A percentile compares a stretch with the other conserved stretches of the same genome.
Evolutionary conservation across 768 basidiomycete genomes (phyloP).

Genomic region (Podaxis carcinomalis): DNA sequence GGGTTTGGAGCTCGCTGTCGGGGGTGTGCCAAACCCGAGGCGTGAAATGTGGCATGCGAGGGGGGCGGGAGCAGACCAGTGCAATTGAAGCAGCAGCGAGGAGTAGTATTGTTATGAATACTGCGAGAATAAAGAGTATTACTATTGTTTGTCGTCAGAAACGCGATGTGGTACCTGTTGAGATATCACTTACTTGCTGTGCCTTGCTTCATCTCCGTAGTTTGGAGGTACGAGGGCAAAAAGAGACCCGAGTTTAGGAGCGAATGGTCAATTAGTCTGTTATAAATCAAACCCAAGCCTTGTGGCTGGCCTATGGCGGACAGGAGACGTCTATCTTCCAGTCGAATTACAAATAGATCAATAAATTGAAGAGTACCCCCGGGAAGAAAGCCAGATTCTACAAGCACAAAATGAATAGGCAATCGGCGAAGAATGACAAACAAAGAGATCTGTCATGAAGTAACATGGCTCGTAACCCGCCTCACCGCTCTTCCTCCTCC

Average conservation of each 20-base stretch:
- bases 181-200: constrained; percentile 1
- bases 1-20: background rate
- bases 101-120: constrained; percentile 1
- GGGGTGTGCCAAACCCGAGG: constrained; percentile 10
- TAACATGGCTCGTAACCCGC: background rate
- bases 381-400: background rate
- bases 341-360: background rate
- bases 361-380: background rate
- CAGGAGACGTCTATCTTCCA: background rate
- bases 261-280: background rate
- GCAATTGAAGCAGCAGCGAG: background rate
- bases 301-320: background rate
- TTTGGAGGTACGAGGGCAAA: background rate
- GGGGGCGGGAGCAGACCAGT: constrained; percentile 5
- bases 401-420: background rate
- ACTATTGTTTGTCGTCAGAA: background rate
- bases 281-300: background rate
- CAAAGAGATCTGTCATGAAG: background rate
- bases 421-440: background rate
- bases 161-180: background rate
- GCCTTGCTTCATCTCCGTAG: constrained; percentile 2
- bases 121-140: constrained; percentile 4
- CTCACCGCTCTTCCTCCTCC: constrained; percentile 4
- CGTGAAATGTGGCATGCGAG: constrained; percentile 1
- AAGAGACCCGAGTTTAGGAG: background rate